Evolutionary conservation across 352 stramenopile genomes (phyloP), one percentile per base, ranked within the genome.

Genomic region (Globisporangium rhizosaccharum): DNA sequence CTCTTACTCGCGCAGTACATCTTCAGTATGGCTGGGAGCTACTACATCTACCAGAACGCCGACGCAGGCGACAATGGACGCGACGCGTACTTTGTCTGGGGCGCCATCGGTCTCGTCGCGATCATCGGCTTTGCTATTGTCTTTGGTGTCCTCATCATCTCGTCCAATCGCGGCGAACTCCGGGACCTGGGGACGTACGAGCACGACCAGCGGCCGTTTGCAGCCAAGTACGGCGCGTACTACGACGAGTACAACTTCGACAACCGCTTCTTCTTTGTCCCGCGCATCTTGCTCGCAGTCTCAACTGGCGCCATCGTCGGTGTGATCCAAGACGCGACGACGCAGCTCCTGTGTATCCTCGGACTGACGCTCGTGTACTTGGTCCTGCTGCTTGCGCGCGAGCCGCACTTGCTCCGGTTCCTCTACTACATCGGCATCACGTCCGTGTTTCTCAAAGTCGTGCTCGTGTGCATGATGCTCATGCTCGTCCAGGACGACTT

Each of bases 241-340:
- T 96, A 94, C 53, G 85, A 93, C 56, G 84, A 94, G 75, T 94
- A 92, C 77, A 94, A 92, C 67, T 91, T 90, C 37, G 79, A 92
- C 61, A 94, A 96, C 62, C 84, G 86, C 18, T 94, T 87, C 63
- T 96, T 96, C 65, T 96, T 96, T 59, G 72, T 94, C 25, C 80
- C 79, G 7, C 75, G 84, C 0, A 92, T 91, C 57, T 46, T 91
- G 41, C 64, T 94, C 20, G 79, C 86, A 2, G 66, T 94, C 0
- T 51, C 63, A n/a, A 92, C 83, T 0, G 86, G 86, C 41, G 73
- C 75, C 18, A 67, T 94, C 18, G 82, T 95, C 23, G 86, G 86
- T 9, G 65, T 87, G 44, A 67, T 95, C 37, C 72, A 75, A 7
- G 67, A 90, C 57, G 68, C 82, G 30, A 90, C 71, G 10, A 80